Conservation (phyloP, 2,329 filamentous ascomycete species). For the Diaporthe aspalathi region DNA sequence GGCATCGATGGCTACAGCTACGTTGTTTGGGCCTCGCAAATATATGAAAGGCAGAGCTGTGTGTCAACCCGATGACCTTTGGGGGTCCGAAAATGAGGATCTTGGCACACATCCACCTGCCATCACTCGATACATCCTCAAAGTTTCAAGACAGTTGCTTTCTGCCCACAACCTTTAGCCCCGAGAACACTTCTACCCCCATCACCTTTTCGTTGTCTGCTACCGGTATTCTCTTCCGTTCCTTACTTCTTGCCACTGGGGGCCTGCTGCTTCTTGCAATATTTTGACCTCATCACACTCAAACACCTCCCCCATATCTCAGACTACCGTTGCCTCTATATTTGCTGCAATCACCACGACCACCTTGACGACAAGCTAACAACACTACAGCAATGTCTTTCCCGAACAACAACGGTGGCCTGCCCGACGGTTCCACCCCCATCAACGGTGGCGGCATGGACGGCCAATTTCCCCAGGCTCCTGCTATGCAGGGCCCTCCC, state of each 20-base stretch:
- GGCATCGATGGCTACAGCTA: too few species aligned
- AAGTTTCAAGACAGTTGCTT: background rate
- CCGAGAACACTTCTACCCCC: too few species aligned
- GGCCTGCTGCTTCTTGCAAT: too few species aligned
- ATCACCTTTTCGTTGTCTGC: background rate
- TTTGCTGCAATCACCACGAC: background rate
- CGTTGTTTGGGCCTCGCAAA: background rate
- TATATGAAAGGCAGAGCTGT: background rate
- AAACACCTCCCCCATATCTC: background rate
- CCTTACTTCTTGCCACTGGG: background rate
- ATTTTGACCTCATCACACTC: background rate
- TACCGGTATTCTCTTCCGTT: background rate
- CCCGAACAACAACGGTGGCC: conserved; percentile 29
- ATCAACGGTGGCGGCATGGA: conserved; percentile 36
- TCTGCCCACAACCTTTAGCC: background rate
- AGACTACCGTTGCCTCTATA: background rate
- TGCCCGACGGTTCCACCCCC: conserved; percentile 13
- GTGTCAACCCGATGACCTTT: background rate
- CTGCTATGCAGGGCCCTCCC: conserved; percentile 25
- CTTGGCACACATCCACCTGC: background rate
- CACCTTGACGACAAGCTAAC: background rate
- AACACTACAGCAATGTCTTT: conserved; percentile 26
- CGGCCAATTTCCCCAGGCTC: conserved; percentile 33
- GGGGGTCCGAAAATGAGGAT: background rate
- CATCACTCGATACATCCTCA: background rate